Conservation (phyloP, 2,329 filamentous ascomycete species). For the Pyricularia sp. region DNA sequence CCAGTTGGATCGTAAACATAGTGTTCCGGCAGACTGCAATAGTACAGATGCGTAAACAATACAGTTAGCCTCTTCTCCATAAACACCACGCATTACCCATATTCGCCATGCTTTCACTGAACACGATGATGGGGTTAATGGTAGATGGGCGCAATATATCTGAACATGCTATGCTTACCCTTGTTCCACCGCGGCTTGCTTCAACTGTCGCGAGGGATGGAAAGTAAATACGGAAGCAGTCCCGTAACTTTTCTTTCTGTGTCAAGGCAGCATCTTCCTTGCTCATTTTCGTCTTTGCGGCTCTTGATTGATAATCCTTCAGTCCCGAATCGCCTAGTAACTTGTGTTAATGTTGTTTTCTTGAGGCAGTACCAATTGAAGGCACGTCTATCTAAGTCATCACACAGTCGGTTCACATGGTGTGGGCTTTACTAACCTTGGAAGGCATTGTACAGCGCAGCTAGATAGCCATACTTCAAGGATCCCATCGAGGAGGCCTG, state of each 20-base stretch:
- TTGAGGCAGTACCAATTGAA: not conserved
- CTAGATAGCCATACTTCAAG: conserved; percentile 59
- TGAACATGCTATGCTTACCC: conserved; percentile 34
- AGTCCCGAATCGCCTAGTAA: conserved; percentile 30
- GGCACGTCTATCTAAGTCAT: not conserved
- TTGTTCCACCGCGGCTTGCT: conserved; percentile 51
- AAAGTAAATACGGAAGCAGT: conserved; percentile 68
- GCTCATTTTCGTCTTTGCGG: conserved; percentile 20
- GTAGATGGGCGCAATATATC: not conserved
- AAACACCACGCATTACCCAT: not conserved
- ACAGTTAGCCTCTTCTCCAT: not conserved
- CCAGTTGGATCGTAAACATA: conserved; percentile 67
- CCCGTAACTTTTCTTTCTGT: conserved; percentile 20
- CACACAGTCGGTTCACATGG: not conserved
- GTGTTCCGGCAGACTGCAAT: conserved; percentile 62
- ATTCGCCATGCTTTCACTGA: not conserved
- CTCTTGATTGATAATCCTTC: conserved; percentile 33
- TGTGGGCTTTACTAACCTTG: conserved; percentile 32
- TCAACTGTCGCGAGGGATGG: conserved; percentile 63
- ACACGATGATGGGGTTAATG: not conserved
- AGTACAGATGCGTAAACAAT: not conserved
- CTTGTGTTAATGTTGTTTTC: not conserved
- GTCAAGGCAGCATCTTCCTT: conserved; percentile 15
- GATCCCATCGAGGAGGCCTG: conserved; percentile 75
- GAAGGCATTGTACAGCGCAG: conserved; percentile 42